Evolutionary conservation across 202 grass and related monocot species (phyloP), one percentile per base, ranked within the genome.

Genomic region (Miscanthus sacchariflorus): DNA sequence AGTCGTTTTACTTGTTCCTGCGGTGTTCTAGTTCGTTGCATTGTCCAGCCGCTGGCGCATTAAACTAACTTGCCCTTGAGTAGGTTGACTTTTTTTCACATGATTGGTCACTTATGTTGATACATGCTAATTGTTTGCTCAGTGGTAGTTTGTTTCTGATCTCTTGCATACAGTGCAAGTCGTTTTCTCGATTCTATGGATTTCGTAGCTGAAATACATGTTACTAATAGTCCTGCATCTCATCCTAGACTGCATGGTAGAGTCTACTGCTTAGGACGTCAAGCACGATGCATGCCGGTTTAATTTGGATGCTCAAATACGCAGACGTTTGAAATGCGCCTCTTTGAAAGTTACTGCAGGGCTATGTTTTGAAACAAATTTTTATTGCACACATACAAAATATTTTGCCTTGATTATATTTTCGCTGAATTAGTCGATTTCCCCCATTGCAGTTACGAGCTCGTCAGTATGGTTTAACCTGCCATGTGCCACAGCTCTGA

Each of bases 391-490:
- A 72, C 46, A 43, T 36, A 72, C 46, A 38, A 73, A 85, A 45
- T 46, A 48, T 21, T 61, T 25, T n/a, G 35, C 44, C 75, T 59
- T 19, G 25, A 59, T 84, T 19, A 54, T 49, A 72, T 69, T 24
- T n/a, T 14, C 33, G 48, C 70, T 70, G 74, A 92, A 52, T 15
- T 15, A 24, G 21, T 43, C 10, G 5, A 48, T 92, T 58, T 73
- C 49, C 48, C 27, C 79, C 35, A 67, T 91, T 92, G 79, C 94
- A 99, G 97, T 99, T 83, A 99, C 97, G 38, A 99, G 97, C 86
- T 96, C 94, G 9, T 99, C 94, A 74, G 97, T 96, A 74, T 99
- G 94, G 94, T 90, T 96, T 86, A 99, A 99, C 82, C 70, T 99
- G 44, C 97, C 97, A 38, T 88, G 88, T 84, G 93, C 97, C 15